Evolutionary conservation across 1,284 basidiomycete species (phyloP).

Genomic region (Cutaneotrichosporon mucoides): DNA sequence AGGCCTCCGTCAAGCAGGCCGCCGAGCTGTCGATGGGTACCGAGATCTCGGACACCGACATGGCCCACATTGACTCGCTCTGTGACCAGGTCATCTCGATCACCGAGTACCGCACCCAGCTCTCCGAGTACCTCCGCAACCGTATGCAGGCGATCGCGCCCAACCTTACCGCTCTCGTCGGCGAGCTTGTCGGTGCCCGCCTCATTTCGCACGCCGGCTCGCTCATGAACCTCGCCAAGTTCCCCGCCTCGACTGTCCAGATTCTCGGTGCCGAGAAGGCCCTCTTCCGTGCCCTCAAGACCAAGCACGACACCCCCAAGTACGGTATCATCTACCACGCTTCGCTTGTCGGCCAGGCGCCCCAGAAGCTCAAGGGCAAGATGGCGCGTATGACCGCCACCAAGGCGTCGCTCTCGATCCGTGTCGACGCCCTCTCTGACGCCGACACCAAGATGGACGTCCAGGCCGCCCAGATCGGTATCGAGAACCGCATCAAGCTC

Average conservation of each 20-base stretch:
- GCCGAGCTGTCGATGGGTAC: constrained; percentile 98
- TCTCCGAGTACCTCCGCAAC: constrained; percentile 91
- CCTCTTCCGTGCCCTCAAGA: constrained; percentile 95
- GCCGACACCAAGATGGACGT: constrained; percentile 82
- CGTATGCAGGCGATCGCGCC: constrained; percentile 94
- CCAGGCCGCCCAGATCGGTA: constrained; percentile 75
- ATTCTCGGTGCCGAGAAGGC: constrained; percentile 99
- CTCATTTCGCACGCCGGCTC: constrained; percentile 96
- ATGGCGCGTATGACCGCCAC: constrained; percentile 99
- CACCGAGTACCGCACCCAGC: constrained; percentile 85
- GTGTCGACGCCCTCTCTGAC: constrained; percentile 93
- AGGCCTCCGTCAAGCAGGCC: constrained; percentile 83
- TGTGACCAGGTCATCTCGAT: constrained; percentile 98
- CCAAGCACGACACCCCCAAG: constrained; percentile 98
- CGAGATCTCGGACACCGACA: constrained; percentile 93
- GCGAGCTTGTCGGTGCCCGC: constrained; percentile 92
- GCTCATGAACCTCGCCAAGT: constrained; percentile 88
- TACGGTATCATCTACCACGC: constrained; percentile 97
- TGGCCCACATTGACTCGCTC: constrained; percentile 87
- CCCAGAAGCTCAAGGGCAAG: constrained; percentile 98
- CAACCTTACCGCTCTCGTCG: constrained; percentile 91
- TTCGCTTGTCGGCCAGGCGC: constrained; percentile 92
- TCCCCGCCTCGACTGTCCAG: constrained; percentile 96
- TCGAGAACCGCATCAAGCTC: constrained; percentile 90
- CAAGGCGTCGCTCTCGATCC: constrained; percentile 92